Conservation (phyloP, 2,329 filamentous ascomycete species). For the Davidsoniella virescens region DNA sequence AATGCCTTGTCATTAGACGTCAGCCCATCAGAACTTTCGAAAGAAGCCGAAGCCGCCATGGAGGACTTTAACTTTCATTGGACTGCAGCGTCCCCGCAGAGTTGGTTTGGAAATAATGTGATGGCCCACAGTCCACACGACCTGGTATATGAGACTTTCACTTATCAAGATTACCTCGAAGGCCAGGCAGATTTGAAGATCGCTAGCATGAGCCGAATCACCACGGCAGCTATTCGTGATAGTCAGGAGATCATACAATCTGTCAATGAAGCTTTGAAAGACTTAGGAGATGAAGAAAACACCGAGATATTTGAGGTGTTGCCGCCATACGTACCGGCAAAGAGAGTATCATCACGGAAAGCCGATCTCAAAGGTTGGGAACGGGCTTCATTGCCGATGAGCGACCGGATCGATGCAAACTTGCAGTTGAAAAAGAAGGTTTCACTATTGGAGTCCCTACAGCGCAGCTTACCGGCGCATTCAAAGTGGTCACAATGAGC, state of each 20-base stretch:
- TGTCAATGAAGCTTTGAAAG: not conserved
- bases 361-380: constrained; percentile 4
- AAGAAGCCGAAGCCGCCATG: constrained; percentile 5
- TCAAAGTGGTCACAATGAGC: not conserved
- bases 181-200: constrained; percentile 1
- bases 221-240: constrained; percentile 1
- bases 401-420: not conserved
- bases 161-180: constrained; percentile 9
- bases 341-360: not conserved
- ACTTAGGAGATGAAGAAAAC: not conserved
- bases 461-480: not conserved
- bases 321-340: constrained; percentile 7
- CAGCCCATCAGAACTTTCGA: not conserved
- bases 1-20: not conserved
- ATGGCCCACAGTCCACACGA: not conserved
- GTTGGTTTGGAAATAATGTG: constrained; percentile 9
- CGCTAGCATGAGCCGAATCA: not conserved
- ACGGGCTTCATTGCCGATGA: not conserved
- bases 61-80: constrained; percentile 12
- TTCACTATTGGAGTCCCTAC: constrained; percentile 9
- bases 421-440: constrained; percentile 10
- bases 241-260: not conserved
- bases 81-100: constrained; percentile 12
- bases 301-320: not conserved
- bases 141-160: constrained; percentile 1